Conservation (phyloP, 2,329 filamentous ascomycete species). For the Beauveria bassiana region DNA sequence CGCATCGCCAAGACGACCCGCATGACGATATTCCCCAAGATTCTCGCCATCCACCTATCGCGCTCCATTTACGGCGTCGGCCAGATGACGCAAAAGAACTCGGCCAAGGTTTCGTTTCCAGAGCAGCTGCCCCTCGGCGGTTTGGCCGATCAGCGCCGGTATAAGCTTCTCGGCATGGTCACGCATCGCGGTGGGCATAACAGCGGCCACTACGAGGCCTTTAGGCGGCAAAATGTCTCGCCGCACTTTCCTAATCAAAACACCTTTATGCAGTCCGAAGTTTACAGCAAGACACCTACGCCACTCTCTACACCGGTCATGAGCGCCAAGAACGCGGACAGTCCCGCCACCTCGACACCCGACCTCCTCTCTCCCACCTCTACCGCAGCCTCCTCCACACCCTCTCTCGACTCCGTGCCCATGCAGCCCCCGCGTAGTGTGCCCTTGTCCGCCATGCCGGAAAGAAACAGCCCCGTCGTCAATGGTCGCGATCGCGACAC, state of each 20-base stretch:
- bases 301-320: conserved; percentile 42
- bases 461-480: conserved; percentile 16
- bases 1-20: conserved; percentile 82
- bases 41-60: conserved; percentile 86
- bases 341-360: conserved; percentile 38
- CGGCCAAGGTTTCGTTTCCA: conserved; percentile 87
- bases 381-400: conserved; percentile 27
- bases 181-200: conserved; percentile 94
- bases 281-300: conserved; percentile 59
- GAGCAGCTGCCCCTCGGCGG: conserved; percentile 79
- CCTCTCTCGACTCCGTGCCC: conserved; percentile 27
- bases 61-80: conserved; percentile 82
- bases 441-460: conserved; percentile 17
- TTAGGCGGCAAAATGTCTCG: conserved; percentile 74
- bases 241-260: conserved; percentile 77
- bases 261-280: conserved; percentile 66
- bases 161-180: conserved; percentile 78
- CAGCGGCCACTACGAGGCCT: conserved; percentile 95
- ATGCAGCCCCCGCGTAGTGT: conserved; percentile 24
- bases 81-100: conserved; percentile 79
- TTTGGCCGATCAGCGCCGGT: conserved; percentile 67
- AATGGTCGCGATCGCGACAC: conserved; percentile 33
- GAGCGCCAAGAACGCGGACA: conserved; percentile 29
- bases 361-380: conserved; percentile 37
- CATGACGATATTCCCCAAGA: conserved; percentile 79